Evolutionary conservation across 805 yeast species (phyloP).

Genomic region (Candida fluviatilis): DNA sequence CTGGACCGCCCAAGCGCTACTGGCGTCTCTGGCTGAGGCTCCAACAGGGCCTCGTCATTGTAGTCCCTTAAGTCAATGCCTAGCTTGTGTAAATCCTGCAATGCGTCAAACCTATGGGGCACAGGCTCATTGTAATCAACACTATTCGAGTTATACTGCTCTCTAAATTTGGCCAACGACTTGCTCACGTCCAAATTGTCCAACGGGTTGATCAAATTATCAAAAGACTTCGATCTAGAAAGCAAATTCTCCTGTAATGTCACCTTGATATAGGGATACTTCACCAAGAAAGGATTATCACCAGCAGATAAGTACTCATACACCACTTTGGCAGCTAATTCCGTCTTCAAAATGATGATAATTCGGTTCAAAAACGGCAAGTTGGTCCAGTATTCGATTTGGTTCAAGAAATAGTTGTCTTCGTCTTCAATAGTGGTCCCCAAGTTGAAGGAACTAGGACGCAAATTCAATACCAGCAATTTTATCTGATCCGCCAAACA

Average conservation of each 20-base stretch:
- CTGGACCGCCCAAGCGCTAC: constrained; percentile 14
- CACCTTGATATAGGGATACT: constrained; percentile 19
- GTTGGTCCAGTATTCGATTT: constrained; percentile 34
- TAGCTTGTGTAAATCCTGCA: constrained; percentile 23
- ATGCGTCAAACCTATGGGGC: constrained; percentile 28
- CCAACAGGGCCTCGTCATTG: constrained; percentile 19
- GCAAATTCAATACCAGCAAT: constrained; percentile 23
- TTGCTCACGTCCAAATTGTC: constrained; percentile 18
- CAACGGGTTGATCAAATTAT: constrained; percentile 11
- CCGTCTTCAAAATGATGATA: constrained; percentile 34
- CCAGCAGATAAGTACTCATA: constrained; percentile 16
- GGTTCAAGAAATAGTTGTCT: constrained; percentile 20
- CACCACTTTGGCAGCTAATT: constrained; percentile 21
- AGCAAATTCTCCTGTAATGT: constrained; percentile 37
- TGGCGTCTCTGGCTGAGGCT: constrained; percentile 6
- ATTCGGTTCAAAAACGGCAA: constrained; percentile 34
- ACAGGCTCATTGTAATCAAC: constrained; percentile 32
- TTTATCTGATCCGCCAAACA: constrained; percentile 36
- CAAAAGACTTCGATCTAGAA: constrained; percentile 28
- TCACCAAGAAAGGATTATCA: constrained; percentile 5
- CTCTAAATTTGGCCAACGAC: constrained; percentile 22
- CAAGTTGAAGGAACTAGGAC: too few species aligned
- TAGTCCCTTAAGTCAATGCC: constrained; percentile 27
- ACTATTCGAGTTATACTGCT: constrained; percentile 10
- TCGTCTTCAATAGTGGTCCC: constrained; percentile 8